Conservation (phyloP, 306 rosid genomes). For the Parietaria judaica region DNA sequence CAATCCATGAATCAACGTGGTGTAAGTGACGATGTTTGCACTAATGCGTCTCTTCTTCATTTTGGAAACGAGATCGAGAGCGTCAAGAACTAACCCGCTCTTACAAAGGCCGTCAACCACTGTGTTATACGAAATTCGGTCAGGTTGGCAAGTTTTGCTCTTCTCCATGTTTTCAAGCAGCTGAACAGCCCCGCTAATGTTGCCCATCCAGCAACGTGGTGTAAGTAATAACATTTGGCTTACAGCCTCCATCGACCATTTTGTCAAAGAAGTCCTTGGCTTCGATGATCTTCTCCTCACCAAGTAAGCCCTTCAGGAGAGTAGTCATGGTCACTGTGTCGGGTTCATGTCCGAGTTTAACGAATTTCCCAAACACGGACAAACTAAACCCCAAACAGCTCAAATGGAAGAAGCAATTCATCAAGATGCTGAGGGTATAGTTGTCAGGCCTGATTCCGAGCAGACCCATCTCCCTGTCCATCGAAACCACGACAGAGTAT, state of each 20-base stretch:
- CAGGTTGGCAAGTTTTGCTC: constrained; percentile 7
- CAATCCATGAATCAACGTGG: constrained; percentile 17
- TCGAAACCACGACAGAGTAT: constrained; percentile 14
- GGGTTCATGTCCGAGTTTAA: too few relatives aligned
- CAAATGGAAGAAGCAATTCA: too few relatives aligned
- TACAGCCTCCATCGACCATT: constrained; percentile 19
- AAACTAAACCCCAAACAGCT: too few relatives aligned
- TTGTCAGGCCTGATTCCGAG: too few relatives aligned
- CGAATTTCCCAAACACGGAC: too few relatives aligned
- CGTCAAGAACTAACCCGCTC: constrained; percentile 20
- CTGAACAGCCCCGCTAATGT: constrained; percentile 16
- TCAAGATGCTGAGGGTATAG: too few relatives aligned
- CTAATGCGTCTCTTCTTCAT: constrained; percentile 15
- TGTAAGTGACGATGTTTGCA: constrained; percentile 17
- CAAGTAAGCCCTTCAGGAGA: too few relatives aligned
- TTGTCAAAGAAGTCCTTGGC: constrained; percentile 13
- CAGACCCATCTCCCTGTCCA: constrained; percentile 23
- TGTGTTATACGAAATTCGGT: constrained; percentile 18
- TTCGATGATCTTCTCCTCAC: too few relatives aligned
- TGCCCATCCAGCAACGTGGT: constrained; percentile 27
- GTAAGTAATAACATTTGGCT: constrained; percentile 1
- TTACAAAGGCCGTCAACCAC: constrained; percentile 37
- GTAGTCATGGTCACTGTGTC: too few relatives aligned
- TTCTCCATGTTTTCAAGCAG: constrained; percentile 28
- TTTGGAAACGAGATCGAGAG: constrained; percentile 15